phyloP scores from a whole-genome alignment of 257 asterid genomes.

The Solanum paucissectum region DNA sequence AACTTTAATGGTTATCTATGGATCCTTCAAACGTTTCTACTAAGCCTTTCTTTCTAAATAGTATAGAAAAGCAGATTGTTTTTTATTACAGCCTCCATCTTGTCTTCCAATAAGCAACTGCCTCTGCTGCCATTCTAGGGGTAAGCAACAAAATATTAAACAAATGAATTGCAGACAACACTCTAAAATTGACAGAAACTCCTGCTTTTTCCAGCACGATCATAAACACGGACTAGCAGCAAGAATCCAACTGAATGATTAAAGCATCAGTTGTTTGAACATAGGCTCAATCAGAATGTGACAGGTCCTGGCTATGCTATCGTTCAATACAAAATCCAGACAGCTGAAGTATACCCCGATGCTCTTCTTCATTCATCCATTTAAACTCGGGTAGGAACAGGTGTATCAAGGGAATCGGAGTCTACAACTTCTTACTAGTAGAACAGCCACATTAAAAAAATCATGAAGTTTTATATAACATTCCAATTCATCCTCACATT shows the following conservation, averaged over 20 bases:
- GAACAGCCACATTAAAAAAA: background rate
- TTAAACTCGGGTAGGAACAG: background rate
- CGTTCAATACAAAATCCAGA: background rate
- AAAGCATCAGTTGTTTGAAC: background rate
- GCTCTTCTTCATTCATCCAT: constrained; percentile 6
- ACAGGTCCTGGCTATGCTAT: background rate
- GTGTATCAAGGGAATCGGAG: background rate
- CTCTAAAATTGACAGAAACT: background rate
- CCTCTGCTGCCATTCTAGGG: background rate
- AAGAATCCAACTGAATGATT: background rate
- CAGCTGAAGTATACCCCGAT: background rate
- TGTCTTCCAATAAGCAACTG: background rate
- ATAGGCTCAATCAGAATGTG: background rate
- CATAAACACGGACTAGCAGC: background rate
- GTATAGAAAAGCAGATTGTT: background rate
- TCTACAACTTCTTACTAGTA: background rate
- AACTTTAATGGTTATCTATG: background rate
- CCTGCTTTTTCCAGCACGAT: background rate
- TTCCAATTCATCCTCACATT: background rate
- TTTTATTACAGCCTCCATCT: background rate
- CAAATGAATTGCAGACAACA: background rate
- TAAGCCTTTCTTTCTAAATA: background rate
- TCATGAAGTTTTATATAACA: background rate
- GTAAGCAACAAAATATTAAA: background rate
- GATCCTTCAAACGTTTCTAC: background rate